These are phyloP conservation scores for Coemansia sp. DNA, from an alignment of 192 early-diverging fungal species.

Conservation along the genomic window DNA sequence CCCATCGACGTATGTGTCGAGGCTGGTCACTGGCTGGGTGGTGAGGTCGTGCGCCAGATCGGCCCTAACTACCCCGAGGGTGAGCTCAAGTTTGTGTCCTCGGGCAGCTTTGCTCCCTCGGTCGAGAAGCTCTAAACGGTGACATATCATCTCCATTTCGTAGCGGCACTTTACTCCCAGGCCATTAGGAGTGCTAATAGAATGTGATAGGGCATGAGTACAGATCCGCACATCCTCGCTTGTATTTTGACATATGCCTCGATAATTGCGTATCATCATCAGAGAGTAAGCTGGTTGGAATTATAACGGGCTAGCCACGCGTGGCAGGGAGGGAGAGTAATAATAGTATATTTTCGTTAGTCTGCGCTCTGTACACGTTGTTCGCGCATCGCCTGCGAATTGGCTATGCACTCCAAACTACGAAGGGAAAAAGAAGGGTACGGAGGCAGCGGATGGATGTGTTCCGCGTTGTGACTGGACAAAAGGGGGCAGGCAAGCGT, in stretches of 20 bases:
- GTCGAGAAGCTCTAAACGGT: conserved; percentile 35
- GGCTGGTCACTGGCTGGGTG: conserved; percentile 92
- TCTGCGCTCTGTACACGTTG: neutral
- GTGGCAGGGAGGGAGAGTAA: too few relatives aligned
- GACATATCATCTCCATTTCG: neutral
- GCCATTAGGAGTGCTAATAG: neutral
- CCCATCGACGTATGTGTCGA: conserved; percentile 66
- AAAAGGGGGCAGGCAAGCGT: neutral
- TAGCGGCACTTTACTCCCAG: neutral
- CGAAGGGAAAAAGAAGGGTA: neutral
- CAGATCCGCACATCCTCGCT: too few relatives aligned
- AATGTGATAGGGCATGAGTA: too few relatives aligned
- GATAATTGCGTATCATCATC: neutral
- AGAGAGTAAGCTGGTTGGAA: neutral
- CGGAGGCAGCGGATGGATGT: too few relatives aligned
- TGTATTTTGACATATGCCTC: neutral
- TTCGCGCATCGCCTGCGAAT: neutral
- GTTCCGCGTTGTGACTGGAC: neutral
- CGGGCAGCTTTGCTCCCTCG: conserved; percentile 31
- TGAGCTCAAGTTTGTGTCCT: conserved; percentile 47
- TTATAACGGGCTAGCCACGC: neutral
- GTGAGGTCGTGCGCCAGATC: conserved; percentile 78
- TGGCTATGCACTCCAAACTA: neutral
- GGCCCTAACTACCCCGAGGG: conserved; percentile 73
- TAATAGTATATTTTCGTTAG: neutral